A percentile compares a stretch with the other conserved stretches of the same genome.
phyloP scores from a whole-genome alignment of 2,329 filamentous ascomycete genomes.

The Arachnomyces sp. region DNA sequence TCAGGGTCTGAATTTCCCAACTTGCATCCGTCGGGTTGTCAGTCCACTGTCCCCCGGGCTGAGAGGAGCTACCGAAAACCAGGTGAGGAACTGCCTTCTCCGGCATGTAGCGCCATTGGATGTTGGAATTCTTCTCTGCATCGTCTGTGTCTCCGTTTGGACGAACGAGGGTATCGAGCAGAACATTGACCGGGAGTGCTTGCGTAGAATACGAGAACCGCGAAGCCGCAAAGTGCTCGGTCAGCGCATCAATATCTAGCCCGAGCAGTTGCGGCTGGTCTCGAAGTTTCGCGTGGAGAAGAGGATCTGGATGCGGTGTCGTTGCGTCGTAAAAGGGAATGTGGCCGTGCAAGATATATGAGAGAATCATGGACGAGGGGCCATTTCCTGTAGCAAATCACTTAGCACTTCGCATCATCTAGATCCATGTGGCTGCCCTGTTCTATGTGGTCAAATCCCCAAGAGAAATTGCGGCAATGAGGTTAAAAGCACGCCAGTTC shows the following conservation, averaged over 20 bases:
- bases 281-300: constrained; percentile 50
- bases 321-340: constrained; percentile 48
- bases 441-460: not conserved
- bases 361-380: constrained; percentile 55
- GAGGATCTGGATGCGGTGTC: constrained; percentile 48
- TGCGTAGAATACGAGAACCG: constrained; percentile 55
- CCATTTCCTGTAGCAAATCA: constrained; percentile 52
- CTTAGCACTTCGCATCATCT: not conserved
- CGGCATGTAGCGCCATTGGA: constrained; percentile 48
- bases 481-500: not conserved
- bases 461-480: not conserved
- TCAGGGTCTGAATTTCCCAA: constrained; percentile 52
- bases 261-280: constrained; percentile 41
- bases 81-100: constrained; percentile 47
- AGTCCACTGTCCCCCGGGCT: constrained; percentile 54
- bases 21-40: constrained; percentile 46
- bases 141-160: constrained; percentile 53
- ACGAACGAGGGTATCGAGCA: constrained; percentile 52
- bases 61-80: constrained; percentile 44
- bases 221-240: constrained; percentile 51
- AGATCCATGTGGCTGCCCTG: not conserved
- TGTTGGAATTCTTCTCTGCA: constrained; percentile 41
- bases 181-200: constrained; percentile 52
- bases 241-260: constrained; percentile 41
- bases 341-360: constrained; percentile 56